These are phyloP conservation scores for Cytospora chrysosperma DNA, from an alignment of 2,329 filamentous ascomycete species.

Conservation along the genomic window DNA sequence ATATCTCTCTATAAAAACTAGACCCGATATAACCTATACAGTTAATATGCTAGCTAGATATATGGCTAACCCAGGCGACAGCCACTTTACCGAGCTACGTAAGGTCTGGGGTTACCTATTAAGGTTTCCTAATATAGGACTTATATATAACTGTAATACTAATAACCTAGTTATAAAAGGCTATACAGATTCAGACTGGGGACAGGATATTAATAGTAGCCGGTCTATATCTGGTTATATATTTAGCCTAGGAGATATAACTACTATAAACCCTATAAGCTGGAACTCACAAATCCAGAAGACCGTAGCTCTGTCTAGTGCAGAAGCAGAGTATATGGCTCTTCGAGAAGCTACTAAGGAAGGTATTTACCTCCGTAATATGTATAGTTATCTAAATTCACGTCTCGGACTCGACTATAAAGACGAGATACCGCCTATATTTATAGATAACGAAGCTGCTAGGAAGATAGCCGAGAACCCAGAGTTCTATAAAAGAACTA, in stretches of 20 bases:
- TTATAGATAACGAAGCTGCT: conserved; percentile 3
- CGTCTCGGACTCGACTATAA: neutral
- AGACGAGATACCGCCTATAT: neutral
- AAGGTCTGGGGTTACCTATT: no score
- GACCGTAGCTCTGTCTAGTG: neutral
- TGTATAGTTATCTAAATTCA: neutral
- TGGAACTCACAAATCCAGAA: neutral
- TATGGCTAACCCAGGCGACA: no score
- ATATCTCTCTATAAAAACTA: no score
- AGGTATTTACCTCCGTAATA: neutral
- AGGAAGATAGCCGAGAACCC: conserved; percentile 1
- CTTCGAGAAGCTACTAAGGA: neutral
- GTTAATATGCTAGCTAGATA: no score
- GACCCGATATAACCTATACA: no score
- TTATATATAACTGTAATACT: no score
- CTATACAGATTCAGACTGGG: no score
- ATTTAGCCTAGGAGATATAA: neutral
- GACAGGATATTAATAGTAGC: neutral
- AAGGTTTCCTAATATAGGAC: no score
- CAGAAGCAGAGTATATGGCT: neutral
- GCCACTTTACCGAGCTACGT: no score
- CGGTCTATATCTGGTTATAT: conserved; percentile 1
- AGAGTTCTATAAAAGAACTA: conserved; percentile 5
- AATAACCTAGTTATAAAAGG: no score
- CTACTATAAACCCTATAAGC: neutral